Percentiles rank a stretch among this genome's conserved stretches.
phyloP scores from a whole-genome alignment of 2,329 filamentous ascomycete species.

The Aspergillus calidoustus region DNA sequence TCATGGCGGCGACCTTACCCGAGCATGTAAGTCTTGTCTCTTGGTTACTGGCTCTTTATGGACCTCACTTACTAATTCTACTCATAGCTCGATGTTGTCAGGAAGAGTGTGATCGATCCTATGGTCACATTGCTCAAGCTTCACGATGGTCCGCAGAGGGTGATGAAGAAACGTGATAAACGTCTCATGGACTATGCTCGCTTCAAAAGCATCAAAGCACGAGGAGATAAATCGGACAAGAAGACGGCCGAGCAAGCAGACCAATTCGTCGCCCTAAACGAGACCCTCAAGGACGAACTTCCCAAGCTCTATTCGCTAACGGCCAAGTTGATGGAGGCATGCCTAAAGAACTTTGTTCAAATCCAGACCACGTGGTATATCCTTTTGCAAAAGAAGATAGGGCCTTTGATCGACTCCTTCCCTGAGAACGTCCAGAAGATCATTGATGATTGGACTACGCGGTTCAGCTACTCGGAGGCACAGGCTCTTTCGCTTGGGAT shows the following conservation, averaged over 20 bases:
- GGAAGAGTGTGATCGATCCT: slow-evolving; percentile 82
- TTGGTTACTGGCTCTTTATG: neutral
- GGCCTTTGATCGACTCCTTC: slow-evolving; percentile 70
- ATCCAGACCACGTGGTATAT: slow-evolving; percentile 83
- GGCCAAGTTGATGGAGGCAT: slow-evolving; percentile 80
- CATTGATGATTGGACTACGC: slow-evolving; percentile 74
- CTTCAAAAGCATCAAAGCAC: slow-evolving; percentile 74
- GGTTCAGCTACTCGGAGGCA: slow-evolving; percentile 77
- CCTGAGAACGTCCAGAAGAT: slow-evolving; percentile 74
- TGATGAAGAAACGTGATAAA: slow-evolving; percentile 94
- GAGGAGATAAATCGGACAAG: slow-evolving; percentile 84
- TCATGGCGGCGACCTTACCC: slow-evolving; percentile 80
- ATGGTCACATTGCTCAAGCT: slow-evolving; percentile 78
- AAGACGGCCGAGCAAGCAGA: slow-evolving; percentile 83
- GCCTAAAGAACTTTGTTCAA: slow-evolving; percentile 79
- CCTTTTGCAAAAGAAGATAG: slow-evolving; percentile 83
- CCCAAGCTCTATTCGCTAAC: slow-evolving; percentile 82
- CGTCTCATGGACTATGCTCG: slow-evolving; percentile 87
- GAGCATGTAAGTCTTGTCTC: slow-evolving; percentile 67
- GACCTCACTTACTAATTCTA: slow-evolving; percentile 15
- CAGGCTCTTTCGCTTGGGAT: slow-evolving; percentile 73
- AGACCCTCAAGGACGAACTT: slow-evolving; percentile 89
- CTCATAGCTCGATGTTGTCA: slow-evolving; percentile 64
- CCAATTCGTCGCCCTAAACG: slow-evolving; percentile 88
- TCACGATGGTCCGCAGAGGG: slow-evolving; percentile 80